Base-by-base conservation (phyloP, 2,329 filamentous ascomycete species). In the Penicillium sp. region DNA sequence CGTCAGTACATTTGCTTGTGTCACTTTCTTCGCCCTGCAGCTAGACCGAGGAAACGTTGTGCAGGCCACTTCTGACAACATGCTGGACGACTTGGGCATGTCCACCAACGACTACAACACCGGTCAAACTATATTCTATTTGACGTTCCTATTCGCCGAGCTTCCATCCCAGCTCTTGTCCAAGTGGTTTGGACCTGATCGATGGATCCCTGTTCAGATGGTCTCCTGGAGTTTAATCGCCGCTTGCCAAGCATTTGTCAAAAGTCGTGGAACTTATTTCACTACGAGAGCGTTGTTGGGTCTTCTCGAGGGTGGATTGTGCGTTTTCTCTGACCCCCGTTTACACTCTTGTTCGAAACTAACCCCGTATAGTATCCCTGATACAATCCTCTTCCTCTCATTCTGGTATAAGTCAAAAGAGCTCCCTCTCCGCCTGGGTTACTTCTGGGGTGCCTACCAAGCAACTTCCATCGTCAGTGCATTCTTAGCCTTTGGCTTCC, bases 361-460 rank as follows among this genome's bases (percentile, higher is more conserved):
- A 43, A 60, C 39, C 16, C 7, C 9, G 38, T 14, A 6, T 33
- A 73, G 69, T 51, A 75, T 75, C 40, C 71, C 73, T 2, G 73
- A 75, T 18, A 74, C 71, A 0, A 73, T 75, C 13, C 62, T 75
- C 0, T 90, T 86, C 69, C 75, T 90, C 5, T 85, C 82, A 3
- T 91, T 91, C 68, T 92, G 87, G 70, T 92, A 90, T 72, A 90
- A 83, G 41, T 82, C 82, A 0, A 78, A 78, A 46, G 88, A 91
- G 65, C 74, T 92, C 0, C 86, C 87, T 0, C 79, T 81, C 10
- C 80, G 88, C 1, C 72, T 91, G 16, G 82, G 82, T 58, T 82
- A 78, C 62, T 90, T 90, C 72, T 91, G 87, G 88, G 83, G 83
- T 0, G 79, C 85, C 0, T 82, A 87, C 11, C 58, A 77, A 44